Conservation (phyloP, 768 basidiomycete genomes). For the Hypsizygus marmoreus region DNA sequence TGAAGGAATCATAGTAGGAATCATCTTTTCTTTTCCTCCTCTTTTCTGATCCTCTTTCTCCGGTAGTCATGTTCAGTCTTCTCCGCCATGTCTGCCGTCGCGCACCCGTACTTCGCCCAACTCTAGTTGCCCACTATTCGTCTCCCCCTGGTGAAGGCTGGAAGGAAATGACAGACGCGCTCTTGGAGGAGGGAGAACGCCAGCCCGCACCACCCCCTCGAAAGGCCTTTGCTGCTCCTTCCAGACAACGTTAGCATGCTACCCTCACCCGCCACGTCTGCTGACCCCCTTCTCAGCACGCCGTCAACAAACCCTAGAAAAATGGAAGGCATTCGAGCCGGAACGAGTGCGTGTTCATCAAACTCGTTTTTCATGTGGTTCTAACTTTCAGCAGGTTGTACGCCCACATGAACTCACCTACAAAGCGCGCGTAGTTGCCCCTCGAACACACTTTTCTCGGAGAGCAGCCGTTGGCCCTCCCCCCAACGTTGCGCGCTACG, state of each 20-base stretch:
- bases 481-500: conserved; percentile 49
- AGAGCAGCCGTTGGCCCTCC: conserved; percentile 57
- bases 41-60: conserved; percentile 3
- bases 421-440: conserved; percentile 27
- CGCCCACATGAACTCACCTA: conserved; percentile 30
- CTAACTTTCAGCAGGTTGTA: conserved; percentile 15
- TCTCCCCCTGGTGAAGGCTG: too few species aligned
- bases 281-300: conserved; percentile 8
- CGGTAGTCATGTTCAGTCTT: conserved; percentile 18
- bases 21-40: neutral
- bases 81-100: conserved; percentile 15
- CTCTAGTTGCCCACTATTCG: conserved; percentile 9
- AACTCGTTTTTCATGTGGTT: neutral
- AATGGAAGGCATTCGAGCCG: conserved; percentile 23
- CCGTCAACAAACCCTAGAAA: neutral
- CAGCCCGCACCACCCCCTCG: neutral
- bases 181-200: neutral
- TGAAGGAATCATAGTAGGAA: too few species aligned
- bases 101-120: conserved; percentile 3
- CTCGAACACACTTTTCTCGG: conserved; percentile 17
- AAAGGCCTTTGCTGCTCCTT: neutral
- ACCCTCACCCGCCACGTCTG: neutral
- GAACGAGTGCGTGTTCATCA: conserved; percentile 20
- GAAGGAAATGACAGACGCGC: too few species aligned
- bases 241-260: neutral